Evolutionary conservation across 2,329 filamentous ascomycete genomes (phyloP).

Genomic region (Niveomyces coronatus): DNA sequence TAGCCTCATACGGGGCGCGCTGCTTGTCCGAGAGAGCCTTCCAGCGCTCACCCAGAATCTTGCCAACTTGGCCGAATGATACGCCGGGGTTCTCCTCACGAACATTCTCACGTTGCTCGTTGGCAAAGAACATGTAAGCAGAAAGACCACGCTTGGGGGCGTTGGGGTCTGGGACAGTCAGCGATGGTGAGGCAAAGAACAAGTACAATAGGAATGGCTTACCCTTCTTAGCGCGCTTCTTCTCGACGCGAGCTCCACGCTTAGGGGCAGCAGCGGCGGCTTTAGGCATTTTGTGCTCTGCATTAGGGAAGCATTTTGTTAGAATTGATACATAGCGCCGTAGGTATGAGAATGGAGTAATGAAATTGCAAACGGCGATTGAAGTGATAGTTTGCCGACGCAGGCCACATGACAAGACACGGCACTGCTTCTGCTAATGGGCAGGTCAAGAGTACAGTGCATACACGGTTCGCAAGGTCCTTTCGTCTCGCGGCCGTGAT

Average conservation of each 20-base stretch:
- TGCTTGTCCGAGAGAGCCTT: conserved; percentile 93
- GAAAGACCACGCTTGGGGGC: conserved; percentile 98
- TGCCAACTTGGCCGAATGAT: conserved; percentile 97
- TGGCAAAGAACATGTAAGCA: conserved; percentile 99
- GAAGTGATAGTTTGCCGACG: too few species aligned
- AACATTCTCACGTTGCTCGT: conserved; percentile 96
- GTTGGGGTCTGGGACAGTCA: conserved; percentile 63
- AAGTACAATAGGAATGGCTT: conserved; percentile 18
- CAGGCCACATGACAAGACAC: too few species aligned
- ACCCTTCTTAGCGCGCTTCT: conserved; percentile 52
- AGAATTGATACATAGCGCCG: background rate
- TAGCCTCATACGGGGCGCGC: conserved; percentile 87
- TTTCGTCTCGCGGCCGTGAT: too few species aligned
- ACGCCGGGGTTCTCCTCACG: conserved; percentile 97
- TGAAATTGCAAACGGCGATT: conserved; percentile 12
- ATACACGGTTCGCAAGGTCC: too few species aligned
- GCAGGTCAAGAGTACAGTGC: background rate
- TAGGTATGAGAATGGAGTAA: background rate
- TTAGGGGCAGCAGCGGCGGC: conserved; percentile 36
- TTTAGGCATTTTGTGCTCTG: conserved; percentile 46
- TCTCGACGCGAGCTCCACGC: conserved; percentile 44
- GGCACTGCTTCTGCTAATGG: too few species aligned
- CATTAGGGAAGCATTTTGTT: conserved; percentile 7
- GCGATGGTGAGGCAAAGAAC: conserved; percentile 8
- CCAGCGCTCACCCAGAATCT: conserved; percentile 97